Conservation (phyloP, 225 moss, liverwort and hornwort genomes). For the Pleurozium schreberi region DNA sequence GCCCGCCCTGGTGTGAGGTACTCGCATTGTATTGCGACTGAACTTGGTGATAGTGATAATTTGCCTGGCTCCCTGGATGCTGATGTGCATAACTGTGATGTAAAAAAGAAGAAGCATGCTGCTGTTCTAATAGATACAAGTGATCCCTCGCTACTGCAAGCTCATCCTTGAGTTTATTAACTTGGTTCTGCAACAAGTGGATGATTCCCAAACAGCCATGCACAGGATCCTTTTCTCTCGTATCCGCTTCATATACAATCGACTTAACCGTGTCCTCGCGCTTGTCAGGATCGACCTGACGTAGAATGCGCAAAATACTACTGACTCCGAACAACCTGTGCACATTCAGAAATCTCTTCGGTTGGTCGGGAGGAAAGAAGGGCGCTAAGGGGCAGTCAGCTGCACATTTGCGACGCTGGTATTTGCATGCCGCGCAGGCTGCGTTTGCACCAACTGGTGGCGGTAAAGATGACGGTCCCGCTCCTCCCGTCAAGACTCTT, state of each 20-base stretch:
- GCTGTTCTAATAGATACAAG: conserved; percentile 20
- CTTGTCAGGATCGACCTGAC: conserved; percentile 38
- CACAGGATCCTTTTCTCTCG: conserved; percentile 53
- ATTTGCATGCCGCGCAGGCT: conserved; percentile 66
- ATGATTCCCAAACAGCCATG: conserved; percentile 59
- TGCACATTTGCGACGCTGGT: conserved; percentile 55
- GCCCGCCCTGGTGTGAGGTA: conserved; percentile 18
- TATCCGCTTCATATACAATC: conserved; percentile 61
- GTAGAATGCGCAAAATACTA: conserved; percentile 48
- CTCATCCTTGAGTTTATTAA: conserved; percentile 26
- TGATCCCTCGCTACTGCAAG: conserved; percentile 11
- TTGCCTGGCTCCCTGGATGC: conserved; percentile 31
- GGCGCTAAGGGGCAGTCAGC: conserved; percentile 50
- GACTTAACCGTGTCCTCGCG: conserved; percentile 48
- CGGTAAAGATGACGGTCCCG: conserved; percentile 3
- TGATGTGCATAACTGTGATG: conserved; percentile 19
- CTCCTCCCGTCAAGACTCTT: conserved; percentile 12
- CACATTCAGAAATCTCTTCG: conserved; percentile 47
- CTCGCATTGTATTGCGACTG: conserved; percentile 21
- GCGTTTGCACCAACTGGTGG: conserved; percentile 9
- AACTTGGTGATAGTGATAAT: conserved; percentile 19
- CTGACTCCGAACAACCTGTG: conserved; percentile 60
- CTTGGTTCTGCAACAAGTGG: conserved; percentile 29
- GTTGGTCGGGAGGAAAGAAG: conserved; percentile 58
- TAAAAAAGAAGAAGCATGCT: conserved; percentile 18